A percentile compares a stretch with the other conserved stretches of the same genome.
These are phyloP conservation scores for Mycena filopes DNA, from an alignment of 768 basidiomycete species.

Conservation along the genomic window DNA sequence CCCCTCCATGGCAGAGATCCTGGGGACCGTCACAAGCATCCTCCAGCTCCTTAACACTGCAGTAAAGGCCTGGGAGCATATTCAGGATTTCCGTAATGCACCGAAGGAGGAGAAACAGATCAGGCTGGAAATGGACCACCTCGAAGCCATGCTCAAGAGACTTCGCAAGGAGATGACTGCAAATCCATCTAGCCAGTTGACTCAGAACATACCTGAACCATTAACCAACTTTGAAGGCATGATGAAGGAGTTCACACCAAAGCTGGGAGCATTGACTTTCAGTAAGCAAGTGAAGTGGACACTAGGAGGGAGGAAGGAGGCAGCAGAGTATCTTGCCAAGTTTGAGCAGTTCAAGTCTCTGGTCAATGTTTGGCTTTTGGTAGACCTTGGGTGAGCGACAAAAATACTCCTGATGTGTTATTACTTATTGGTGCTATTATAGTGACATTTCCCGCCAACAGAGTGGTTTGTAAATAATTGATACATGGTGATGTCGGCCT, in stretches of 20 bases:
- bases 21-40: not conserved
- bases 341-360: conserved; percentile 7
- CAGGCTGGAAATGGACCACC: not conserved
- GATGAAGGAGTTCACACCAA: not conserved
- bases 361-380: conserved; percentile 11
- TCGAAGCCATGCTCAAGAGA: not conserved
- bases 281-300: not conserved
- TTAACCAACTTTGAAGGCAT: not conserved
- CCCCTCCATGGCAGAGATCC: conserved; percentile 26
- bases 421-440: too few species aligned
- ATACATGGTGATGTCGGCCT: not conserved
- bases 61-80: not conserved
- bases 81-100: conserved; percentile 9
- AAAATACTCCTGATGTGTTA: too few species aligned
- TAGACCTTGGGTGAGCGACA: conserved; percentile 11
- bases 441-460: too few species aligned
- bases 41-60: not conserved
- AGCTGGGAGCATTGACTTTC: too few species aligned
- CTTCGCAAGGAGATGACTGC: not conserved
- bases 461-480: too few species aligned
- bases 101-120: conserved; percentile 1
- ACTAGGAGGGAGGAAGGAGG: not conserved
- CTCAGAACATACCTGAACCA: not conserved
- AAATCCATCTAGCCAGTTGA: not conserved
- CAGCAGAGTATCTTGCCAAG: not conserved